These are phyloP conservation scores for Coemansia sp. DNA, from an alignment of 192 early-diverging fungal genomes.

Conservation along the genomic window DNA sequence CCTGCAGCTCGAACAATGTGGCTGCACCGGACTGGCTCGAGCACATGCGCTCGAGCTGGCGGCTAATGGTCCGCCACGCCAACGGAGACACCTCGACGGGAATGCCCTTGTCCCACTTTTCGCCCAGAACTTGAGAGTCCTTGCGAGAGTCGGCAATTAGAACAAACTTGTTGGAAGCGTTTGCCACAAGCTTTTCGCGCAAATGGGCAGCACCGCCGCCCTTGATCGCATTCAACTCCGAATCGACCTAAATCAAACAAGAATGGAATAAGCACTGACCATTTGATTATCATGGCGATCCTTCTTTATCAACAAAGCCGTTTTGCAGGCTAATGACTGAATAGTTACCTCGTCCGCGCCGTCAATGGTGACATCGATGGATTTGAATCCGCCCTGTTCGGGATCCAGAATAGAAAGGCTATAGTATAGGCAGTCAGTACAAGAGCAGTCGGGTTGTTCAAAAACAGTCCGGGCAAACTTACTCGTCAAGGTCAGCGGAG, in stretches of 20 bases:
- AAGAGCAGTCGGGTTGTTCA: not conserved
- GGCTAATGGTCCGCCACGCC: conserved; percentile 68
- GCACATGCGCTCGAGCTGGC: conserved; percentile 52
- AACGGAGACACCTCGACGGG: conserved; percentile 90
- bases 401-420: conserved; percentile 65
- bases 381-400: conserved; percentile 13
- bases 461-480: conserved; percentile 29
- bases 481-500: conserved; percentile 75
- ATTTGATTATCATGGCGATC: not conserved
- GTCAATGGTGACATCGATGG: conserved; percentile 85
- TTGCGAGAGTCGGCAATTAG: conserved; percentile 92
- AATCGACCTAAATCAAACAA: conserved; percentile 62
- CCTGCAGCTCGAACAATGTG: conserved; percentile 28
- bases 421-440: not conserved
- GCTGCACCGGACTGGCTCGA: not conserved
- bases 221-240: conserved; percentile 89
- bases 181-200: conserved; percentile 91
- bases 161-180: conserved; percentile 76
- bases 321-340: not conserved
- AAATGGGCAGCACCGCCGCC: conserved; percentile 93
- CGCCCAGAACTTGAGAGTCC: conserved; percentile 71
- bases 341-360: conserved; percentile 76
- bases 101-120: conserved; percentile 85
- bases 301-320: not conserved
- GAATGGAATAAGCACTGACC: not conserved